phyloP scores from a whole-genome alignment of 345 rosid genomes.

The Hibiscus tridactylites region DNA sequence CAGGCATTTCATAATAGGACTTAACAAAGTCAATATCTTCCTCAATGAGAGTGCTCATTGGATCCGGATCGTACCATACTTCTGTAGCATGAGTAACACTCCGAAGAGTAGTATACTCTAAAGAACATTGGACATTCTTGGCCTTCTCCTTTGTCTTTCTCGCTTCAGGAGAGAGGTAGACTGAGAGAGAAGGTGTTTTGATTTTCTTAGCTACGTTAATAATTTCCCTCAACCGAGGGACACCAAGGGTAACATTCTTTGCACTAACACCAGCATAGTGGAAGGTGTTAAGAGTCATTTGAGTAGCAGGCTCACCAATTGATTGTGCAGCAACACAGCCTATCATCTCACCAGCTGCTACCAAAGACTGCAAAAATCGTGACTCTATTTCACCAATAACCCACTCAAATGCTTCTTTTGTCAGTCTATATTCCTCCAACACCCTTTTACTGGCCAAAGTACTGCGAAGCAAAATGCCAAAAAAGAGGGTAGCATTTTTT shows the following conservation, averaged over 20 bases:
- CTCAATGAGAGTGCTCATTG: conserved; percentile 78
- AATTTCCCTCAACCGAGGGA: conserved; percentile 91
- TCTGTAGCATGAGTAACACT: conserved; percentile 96
- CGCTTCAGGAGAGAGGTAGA: conserved; percentile 65
- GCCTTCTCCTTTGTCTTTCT: conserved; percentile 83
- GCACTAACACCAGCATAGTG: conserved; percentile 99
- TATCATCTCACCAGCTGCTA: conserved; percentile 98
- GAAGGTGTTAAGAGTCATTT: conserved; percentile 96
- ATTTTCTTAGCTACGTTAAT: conserved; percentile 93
- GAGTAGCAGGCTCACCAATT: conserved; percentile 99
- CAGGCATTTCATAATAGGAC: conserved; percentile 98
- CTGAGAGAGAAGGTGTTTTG: conserved; percentile 90
- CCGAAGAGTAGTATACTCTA: conserved; percentile 92
- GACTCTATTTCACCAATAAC: conserved; percentile 95
- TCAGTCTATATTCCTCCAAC: conserved; percentile 88
- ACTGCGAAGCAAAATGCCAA: conserved; percentile 87
- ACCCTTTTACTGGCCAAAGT: conserved; percentile 96
- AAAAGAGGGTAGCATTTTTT: conserved; percentile 96
- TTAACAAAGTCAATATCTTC: conserved; percentile 92
- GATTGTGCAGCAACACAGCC: conserved; percentile 99
- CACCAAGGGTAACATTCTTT: conserved; percentile 97
- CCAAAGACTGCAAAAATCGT: conserved; percentile 78
- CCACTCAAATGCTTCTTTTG: conserved; percentile 97
- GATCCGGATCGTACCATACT: conserved; percentile 99
- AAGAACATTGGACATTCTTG: conserved; percentile 89